Base-by-base conservation (phyloP, 164 flowering plant genomes). In the Magnolia sinica region DNA sequence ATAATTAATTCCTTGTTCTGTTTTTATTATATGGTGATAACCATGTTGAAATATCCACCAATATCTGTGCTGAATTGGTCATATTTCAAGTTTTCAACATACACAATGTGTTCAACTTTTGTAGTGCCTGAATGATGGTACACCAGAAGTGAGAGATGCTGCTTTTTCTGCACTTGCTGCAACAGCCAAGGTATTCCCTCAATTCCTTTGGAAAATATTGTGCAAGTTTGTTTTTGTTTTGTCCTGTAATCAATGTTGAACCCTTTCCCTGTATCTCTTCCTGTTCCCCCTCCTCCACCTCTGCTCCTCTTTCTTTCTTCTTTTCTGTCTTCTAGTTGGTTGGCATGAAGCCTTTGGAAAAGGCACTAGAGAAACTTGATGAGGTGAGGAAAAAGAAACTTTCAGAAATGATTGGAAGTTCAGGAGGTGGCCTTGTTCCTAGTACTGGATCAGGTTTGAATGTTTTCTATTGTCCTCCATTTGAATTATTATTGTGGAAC, bases 121-220 rank as follows among this genome's bases (percentile, higher is more conserved):
- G 81, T 76, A 96, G 99, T 86, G 95, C 81, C 91, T 96, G 55
- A 91, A 94, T 85, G 99, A 96, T 82, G 96, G 98, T 51, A 96
- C 99, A 27, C 98, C 98, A 11, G 99, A 96, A 65, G 99, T 96
- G 66, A 90, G 99, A 83, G 99, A 96, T 90, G 98, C 98, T 18
- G 89, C 99, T 19, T 96, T 96, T 86, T 87, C 94, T 70, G 96
- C 83, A 77, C 84, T 96, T 89, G 94, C 99, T 64, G 99, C 98
- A 55, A 85, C 93, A 73, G 99, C 98, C 19, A 94, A 94, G 98
- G 99, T 94, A 86, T 8, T 61, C 50, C 64, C 59, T 49, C 8
- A n/a, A 19, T 66, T 65, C 59, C 31, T 73, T 23, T 73, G 52
- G 37, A 55, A 64, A 72, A 29, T 68, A 18, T 29, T 51, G 10